Conservation (phyloP, 176 grass and related monocot genomes). For the Saccharum officinarum region DNA sequence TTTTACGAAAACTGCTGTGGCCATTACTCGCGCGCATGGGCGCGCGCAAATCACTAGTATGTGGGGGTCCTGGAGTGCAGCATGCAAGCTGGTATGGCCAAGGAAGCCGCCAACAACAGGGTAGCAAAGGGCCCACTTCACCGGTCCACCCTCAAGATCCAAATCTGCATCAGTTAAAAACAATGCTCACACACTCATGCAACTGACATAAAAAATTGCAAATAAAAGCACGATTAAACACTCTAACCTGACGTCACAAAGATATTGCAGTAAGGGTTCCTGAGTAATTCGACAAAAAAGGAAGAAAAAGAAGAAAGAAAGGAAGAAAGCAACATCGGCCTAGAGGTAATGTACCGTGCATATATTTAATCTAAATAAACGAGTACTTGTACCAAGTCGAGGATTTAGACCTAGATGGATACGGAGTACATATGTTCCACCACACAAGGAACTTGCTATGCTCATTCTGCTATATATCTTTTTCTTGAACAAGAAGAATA, state of each 20-base stretch:
- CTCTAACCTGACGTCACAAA: not conserved
- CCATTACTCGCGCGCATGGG: too few relatives aligned
- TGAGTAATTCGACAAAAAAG: too few relatives aligned
- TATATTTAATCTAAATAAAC: not conserved
- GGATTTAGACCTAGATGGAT: not conserved
- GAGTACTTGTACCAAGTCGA: not conserved
- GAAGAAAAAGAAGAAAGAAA: too few relatives aligned
- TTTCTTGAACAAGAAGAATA: not conserved
- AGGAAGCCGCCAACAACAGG: conserved; percentile 23
- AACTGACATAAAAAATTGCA: not conserved
- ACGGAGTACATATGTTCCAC: not conserved
- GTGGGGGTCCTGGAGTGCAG: not conserved
- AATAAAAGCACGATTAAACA: not conserved
- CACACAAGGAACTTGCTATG: not conserved
- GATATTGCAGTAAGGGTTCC: too few relatives aligned
- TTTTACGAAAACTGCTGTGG: too few relatives aligned
- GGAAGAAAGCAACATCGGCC: too few relatives aligned
- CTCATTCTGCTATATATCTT: not conserved
- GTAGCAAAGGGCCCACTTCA: not conserved
- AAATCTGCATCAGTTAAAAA: conserved; percentile 22
- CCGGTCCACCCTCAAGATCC: conserved; percentile 24
- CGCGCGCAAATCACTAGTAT: too few relatives aligned
- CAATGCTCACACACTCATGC: not conserved
- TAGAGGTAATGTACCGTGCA: too few relatives aligned
- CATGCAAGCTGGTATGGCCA: conserved; percentile 8